Percentiles rank a stretch among this genome's conserved stretches.
phyloP scores from a whole-genome alignment of 192 early-diverging fungal species.

The Lobosporangium transversale region DNA sequence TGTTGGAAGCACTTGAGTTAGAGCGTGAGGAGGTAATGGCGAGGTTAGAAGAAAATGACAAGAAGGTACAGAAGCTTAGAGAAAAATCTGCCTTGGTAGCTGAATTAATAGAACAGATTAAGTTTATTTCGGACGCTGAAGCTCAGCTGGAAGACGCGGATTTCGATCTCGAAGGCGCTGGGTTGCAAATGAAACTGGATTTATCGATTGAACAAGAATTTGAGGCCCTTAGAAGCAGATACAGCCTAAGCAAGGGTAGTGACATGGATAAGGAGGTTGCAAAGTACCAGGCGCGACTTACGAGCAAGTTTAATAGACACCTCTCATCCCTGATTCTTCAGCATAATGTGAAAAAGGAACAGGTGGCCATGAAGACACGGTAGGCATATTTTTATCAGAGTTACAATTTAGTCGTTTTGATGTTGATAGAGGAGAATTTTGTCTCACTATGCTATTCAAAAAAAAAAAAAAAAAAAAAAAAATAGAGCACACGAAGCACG shows the following conservation, averaged over 20 bases:
- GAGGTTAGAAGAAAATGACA: neutral
- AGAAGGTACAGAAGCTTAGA: neutral
- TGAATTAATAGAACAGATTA: neutral
- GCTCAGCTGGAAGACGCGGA: neutral
- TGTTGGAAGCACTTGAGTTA: neutral
- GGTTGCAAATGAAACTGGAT: conserved; percentile 10
- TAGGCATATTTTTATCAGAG: too few relatives aligned
- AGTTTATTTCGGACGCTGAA: neutral
- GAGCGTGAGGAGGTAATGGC: neutral
- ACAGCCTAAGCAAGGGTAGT: conserved; percentile 18
- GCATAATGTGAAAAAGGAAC: neutral
- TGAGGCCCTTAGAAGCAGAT: conserved; percentile 6
- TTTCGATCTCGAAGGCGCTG: neutral
- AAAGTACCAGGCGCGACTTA: conserved; percentile 3
- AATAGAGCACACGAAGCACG: conserved; percentile 19
- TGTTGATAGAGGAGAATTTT: too few relatives aligned
- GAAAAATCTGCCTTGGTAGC: neutral
- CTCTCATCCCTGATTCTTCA: neutral
- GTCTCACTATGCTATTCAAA: too few relatives aligned
- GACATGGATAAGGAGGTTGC: conserved; percentile 28
- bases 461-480: neutral
- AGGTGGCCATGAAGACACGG: conserved; percentile 9
- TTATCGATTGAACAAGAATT: conserved; percentile 43
- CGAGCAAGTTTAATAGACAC: conserved; percentile 6
- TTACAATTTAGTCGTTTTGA: too few relatives aligned